Conservation (phyloP, 2,329 filamentous ascomycete species). For the Ophiosphaerella herpotricha region DNA sequence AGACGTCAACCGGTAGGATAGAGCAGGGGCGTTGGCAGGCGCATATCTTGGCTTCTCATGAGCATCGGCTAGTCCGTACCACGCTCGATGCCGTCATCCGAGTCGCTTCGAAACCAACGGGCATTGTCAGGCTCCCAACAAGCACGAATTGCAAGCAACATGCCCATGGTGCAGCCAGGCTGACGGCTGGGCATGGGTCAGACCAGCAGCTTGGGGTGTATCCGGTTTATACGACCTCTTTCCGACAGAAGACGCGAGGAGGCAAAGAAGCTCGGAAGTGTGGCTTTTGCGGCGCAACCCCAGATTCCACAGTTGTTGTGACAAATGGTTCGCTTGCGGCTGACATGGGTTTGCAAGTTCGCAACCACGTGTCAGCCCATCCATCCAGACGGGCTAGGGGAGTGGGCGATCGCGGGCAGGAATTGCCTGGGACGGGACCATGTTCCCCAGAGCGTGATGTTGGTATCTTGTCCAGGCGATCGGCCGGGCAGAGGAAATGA, state of each 20-base stretch:
- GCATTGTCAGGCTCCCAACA: no score
- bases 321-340: conserved; percentile 7
- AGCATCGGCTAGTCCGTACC: background rate
- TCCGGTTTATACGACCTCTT: conserved; percentile 19
- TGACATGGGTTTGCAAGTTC: background rate
- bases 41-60: conserved; percentile 6
- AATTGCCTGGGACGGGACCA: conserved; percentile 14
- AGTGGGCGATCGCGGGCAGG: background rate
- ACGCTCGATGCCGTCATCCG: conserved; percentile 22
- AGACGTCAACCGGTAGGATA: no score
- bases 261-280: conserved; percentile 4
- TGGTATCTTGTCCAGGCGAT: background rate
- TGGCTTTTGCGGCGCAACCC: conserved; percentile 5
- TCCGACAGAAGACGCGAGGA: conserved; percentile 24
- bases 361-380: background rate
- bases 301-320: conserved; percentile 4
- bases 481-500: background rate
- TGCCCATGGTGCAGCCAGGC: no score
- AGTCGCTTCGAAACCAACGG: background rate
- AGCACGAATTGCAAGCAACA: no score
- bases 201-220: background rate
- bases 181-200: background rate
- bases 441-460: conserved; percentile 12
- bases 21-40: background rate
- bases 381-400: background rate